Evolutionary conservation across 805 yeast species (phyloP).

Genomic region (Cyberlindnera sargentensis): DNA sequence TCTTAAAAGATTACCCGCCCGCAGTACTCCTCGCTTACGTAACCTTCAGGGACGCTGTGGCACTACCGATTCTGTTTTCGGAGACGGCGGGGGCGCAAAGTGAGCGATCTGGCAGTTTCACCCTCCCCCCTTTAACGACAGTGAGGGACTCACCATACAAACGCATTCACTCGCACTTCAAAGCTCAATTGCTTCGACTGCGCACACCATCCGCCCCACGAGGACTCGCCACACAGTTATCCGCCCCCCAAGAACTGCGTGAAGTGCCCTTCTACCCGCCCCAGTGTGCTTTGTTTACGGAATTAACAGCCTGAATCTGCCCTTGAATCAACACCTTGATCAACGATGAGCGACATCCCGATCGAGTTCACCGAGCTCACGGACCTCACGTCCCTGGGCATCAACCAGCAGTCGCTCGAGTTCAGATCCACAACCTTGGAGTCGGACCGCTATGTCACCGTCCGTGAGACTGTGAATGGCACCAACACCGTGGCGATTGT

Average conservation of each 20-base stretch:
- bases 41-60: not conserved
- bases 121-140: not conserved
- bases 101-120: no score
- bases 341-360: constrained; percentile 64
- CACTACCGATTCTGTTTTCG: not conserved
- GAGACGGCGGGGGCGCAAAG: not conserved
- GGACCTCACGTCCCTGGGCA: constrained; percentile 80
- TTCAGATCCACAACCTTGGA: constrained; percentile 93
- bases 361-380: constrained; percentile 95
- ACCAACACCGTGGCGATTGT: constrained; percentile 93
- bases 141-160: not conserved
- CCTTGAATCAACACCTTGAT: not conserved
- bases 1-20: not conserved
- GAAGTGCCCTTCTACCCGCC: no score
- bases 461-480: constrained; percentile 53
- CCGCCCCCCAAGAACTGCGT: no score
- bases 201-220: no score
- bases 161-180: not conserved
- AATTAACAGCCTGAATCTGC: no score
- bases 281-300: no score
- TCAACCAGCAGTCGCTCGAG: constrained; percentile 77
- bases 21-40: not conserved
- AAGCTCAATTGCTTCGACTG: not conserved
- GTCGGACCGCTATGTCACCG: constrained; percentile 84
- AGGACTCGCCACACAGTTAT: no score